Conservation (phyloP, 2,329 filamentous ascomycete species). For the Aspergillus amoenus region DNA sequence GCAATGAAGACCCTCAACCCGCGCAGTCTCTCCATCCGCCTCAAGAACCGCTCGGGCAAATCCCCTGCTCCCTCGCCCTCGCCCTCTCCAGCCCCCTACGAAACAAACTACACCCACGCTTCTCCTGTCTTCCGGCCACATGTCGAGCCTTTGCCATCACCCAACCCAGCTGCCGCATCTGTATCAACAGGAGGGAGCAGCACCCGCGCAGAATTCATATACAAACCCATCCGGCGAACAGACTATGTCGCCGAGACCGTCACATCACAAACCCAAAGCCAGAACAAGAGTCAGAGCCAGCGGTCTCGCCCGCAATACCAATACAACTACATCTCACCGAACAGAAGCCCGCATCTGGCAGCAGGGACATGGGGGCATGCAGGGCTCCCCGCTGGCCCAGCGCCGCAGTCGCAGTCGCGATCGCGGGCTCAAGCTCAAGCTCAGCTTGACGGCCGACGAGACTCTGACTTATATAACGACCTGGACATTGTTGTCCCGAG, state of each 20-base stretch:
- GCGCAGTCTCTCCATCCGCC: conserved; percentile 29
- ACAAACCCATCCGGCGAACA: conserved; percentile 30
- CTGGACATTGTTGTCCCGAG: not conserved
- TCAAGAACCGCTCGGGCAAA: conserved; percentile 11
- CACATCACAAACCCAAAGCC: not conserved
- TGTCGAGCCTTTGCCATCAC: not conserved
- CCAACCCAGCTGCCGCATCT: not conserved
- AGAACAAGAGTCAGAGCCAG: too few relatives aligned
- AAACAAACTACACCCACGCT: conserved; percentile 12
- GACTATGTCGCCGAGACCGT: conserved; percentile 29
- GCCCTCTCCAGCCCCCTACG: conserved; percentile 12
- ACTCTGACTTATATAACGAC: not conserved
- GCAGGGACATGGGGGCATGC: too few relatives aligned
- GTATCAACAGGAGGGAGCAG: not conserved
- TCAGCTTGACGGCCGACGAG: not conserved
- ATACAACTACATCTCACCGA: conserved; percentile 31
- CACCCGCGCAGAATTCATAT: conserved; percentile 25
- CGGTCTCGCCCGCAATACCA: conserved; percentile 23
- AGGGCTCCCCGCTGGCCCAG: too few relatives aligned
- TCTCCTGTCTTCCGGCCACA: not conserved
- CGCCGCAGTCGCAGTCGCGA: not conserved
- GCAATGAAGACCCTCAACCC: conserved; percentile 22
- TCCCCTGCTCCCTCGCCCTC: not conserved
- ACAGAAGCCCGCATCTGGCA: too few relatives aligned
- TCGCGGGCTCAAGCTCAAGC: conserved; percentile 1